Evolutionary conservation across 305 asterid species (phyloP).

Genomic region (Fraxinus latifolia): DNA sequence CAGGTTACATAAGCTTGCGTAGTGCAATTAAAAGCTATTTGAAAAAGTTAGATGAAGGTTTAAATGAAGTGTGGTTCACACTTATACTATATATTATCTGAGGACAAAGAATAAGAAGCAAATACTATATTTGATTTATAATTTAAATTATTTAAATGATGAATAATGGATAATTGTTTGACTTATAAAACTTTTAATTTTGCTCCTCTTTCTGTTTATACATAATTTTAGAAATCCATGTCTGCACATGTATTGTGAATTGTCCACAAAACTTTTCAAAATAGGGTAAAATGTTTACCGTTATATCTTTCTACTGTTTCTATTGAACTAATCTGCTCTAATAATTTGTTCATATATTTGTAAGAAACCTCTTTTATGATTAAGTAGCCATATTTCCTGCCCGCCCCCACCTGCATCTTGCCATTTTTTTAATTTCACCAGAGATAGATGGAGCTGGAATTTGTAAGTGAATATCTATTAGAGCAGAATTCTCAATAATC

Average conservation of each 20-base stretch:
- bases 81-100: neutral
- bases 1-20: neutral
- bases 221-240: neutral
- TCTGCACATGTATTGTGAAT: neutral
- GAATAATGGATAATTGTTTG: neutral
- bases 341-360: neutral
- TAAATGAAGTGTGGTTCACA: neutral
- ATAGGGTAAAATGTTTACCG: neutral
- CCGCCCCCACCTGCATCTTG: neutral
- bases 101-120: neutral
- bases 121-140: neutral
- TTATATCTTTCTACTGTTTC: neutral
- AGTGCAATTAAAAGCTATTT: constrained; percentile 12
- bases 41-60: neutral
- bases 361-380: neutral
- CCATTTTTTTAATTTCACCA: neutral
- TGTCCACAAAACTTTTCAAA: neutral
- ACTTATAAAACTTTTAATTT: neutral
- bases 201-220: neutral
- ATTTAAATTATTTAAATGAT: neutral
- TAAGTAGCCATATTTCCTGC: neutral
- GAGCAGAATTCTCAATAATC: neutral
- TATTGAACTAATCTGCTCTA: neutral
- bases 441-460: neutral
- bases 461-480: neutral